Conservation (phyloP, 2,329 filamentous ascomycete species). For the Colletotrichum spinosum region DNA sequence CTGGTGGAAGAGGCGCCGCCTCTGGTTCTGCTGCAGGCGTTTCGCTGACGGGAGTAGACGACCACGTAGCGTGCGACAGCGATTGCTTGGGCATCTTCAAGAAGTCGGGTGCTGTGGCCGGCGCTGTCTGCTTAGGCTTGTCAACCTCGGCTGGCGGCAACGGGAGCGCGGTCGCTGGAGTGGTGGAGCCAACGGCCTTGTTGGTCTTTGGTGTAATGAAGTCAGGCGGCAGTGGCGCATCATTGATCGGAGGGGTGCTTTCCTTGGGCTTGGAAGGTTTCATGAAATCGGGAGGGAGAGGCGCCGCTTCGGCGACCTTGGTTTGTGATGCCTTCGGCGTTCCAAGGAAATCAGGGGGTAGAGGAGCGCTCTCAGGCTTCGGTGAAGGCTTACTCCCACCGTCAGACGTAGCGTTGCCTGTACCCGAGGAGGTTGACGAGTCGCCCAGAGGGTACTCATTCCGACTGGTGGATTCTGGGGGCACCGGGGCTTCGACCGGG, state of each 20-base stretch:
- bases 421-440: conserved; percentile 64
- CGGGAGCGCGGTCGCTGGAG: conserved; percentile 19
- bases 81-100: conserved; percentile 37
- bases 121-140: conserved; percentile 40
- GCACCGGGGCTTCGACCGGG: conserved; percentile 57
- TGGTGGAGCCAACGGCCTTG: conserved; percentile 38
- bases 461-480: conserved; percentile 68
- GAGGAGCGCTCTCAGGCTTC: conserved; percentile 42
- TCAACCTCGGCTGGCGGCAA: conserved; percentile 25
- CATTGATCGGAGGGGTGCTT: conserved; percentile 38
- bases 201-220: conserved; percentile 46
- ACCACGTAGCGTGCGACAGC: conserved; percentile 32
- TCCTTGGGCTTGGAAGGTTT: conserved; percentile 39
- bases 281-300: conserved; percentile 48
- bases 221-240: conserved; percentile 56
- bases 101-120: conserved; percentile 32
- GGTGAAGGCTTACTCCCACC: conserved; percentile 42
- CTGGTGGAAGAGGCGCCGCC: conserved; percentile 56
- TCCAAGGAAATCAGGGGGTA: conserved; percentile 49
- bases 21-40: conserved; percentile 42
- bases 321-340: conserved; percentile 40
- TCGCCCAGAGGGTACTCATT: conserved; percentile 60
- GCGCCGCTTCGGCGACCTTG: conserved; percentile 42
- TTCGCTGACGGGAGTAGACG: conserved; percentile 23
- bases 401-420: conserved; percentile 49